Evolutionary conservation across 2,329 filamentous ascomycete genomes (phyloP), one percentile per base, ranked within the genome.

Genomic region (Pestalotiopsis sp.): DNA sequence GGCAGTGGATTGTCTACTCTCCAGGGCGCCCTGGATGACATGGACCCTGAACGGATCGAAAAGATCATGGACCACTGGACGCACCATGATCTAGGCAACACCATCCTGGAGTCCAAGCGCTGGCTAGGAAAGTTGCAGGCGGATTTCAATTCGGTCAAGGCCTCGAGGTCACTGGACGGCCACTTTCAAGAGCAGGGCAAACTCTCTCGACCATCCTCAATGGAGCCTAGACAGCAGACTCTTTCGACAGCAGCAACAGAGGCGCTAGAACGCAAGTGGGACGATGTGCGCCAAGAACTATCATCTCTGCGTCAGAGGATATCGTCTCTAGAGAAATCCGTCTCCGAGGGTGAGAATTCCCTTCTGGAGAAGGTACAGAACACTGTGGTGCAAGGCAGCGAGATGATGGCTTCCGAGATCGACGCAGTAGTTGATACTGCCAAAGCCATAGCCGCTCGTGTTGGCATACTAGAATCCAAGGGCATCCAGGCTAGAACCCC

Each of bases 61-160:
- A 71, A 73, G 27, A 70, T 73, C 6, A 52, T 70, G 2, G 70
- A 70, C 14, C 25, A 64, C 11, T 73, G 71, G 71, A 64, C 70
- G 6, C 66, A 68, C 3, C 69, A 72, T 38, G 70, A 73, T 52
- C 68, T 72, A 23, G 67, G 68, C 39, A 66, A 66, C 12, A 72
- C 68, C 36, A 62, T 73, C 31, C 20, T 70, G 45, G 45, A 52
- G 14, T 52, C 45, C 14, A 52, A 9, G 14, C 14, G 45, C 20
- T 9, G 7, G 9, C 17, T 52, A 17, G 20, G 20, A 52, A 20
- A n/a, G 17, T 52, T 52, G 20, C 45, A 52, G 17, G 20, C 45
- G 17, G 45, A 52, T n/a, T 17, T 52, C 6, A n/a, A 20, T 20
- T 52, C 3, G 20, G 3, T 52, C 17, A 52, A 52, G 45, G 9